Evolutionary conservation across 495 filamentous ascomycete genomes (phyloP), one percentile per base, ranked within the genome.

Genomic region (Aspergillus conjunctus): DNA sequence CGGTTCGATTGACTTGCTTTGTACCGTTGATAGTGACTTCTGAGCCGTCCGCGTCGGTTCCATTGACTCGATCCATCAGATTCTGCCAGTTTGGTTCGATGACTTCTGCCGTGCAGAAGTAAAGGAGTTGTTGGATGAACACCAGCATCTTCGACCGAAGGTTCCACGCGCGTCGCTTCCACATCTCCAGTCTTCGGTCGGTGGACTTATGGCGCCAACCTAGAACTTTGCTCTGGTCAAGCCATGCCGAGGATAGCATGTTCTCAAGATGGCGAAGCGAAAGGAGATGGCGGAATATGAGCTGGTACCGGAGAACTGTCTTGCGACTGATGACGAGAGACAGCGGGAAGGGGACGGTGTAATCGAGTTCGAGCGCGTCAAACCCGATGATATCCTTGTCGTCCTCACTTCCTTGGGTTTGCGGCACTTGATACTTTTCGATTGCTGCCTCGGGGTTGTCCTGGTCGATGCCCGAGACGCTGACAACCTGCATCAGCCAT

Each of bases 61-160:
- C 81, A 57, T 87, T 88, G 12, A 98, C 81, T 54, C 90, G 82
- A 22, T 87, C 85, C 92, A 97, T 98, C 53, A 98, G 79, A 37
- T 81, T 87, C 59, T 92, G 87, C 94, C 94, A 98, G 76, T 98
- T 98, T 17, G 92, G 94, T 73, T 98, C 94, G 60, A 98, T 92
- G 56, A 98, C 94, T 71, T 98, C 94, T 0, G 90, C 87, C 0
- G 94, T 98, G 71, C 93, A 97, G 66, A 96, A 98, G 70, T 97
- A 98, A 22, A 97, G 80, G 30, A 97, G 77, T 68, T 98, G 94
- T 73, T 98, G 95, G 20, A 98, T 88, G 68, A 98, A 98, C 12
- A 96, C 89, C 12, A 98, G 79, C 94, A 98, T 98, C 50, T 96
- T 85, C 9, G 92, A 90, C 21, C 94, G 83, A 44, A 98, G 73